Base-by-base conservation (phyloP, 768 basidiomycete species). In the Megacollybia marginata region DNA sequence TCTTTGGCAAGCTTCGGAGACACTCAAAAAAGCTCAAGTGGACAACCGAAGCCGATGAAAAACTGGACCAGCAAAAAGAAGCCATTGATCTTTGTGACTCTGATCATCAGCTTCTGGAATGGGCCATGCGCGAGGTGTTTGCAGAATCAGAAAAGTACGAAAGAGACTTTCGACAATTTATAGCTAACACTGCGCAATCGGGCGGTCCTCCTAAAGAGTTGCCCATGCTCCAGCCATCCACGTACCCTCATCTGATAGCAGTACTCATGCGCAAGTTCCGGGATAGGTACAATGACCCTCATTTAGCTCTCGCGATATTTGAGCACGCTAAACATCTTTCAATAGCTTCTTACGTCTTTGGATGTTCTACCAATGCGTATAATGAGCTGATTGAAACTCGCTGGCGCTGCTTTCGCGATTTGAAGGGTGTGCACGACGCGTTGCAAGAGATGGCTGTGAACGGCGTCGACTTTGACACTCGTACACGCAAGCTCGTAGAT, bases 301-400 rank as follows among this genome's bases (percentile, higher is more conserved):
- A 91, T 58, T 74, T 92, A 23, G 83, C 92, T 1, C 75, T 97
- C 15, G 74, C 84, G 16, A 75, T 95, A 20, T 97, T 96, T 69
- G 72, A 84, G 46, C 76, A 92, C 62, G 88, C 91, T 0, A 79
- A 83, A 36, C 75, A 76, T 36, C 76, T 83, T 4, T 90, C 88
- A 1, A 78, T 85, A 45, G 73, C 83, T 4, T 91, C 87, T 5
- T 97, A 90, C 63, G 85, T 94, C 31, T 84, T 85, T 57, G 94
- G 93, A 2, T 97, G 94, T 65, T 86, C 89, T 9, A 88, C 92
- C 0, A 75, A 75, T 9, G 87, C 85, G 1, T 96, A 95, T 66
- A 92, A 93, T 64, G 91, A 95, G 61, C 74, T 93, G 16, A 78
- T 97, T 23, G 72, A 79, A 58, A 91, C 88, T n/a, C 80, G 80